Evolutionary conservation across 441 rosid species (phyloP).

Genomic region (Cnidoscolus chayamansa): DNA sequence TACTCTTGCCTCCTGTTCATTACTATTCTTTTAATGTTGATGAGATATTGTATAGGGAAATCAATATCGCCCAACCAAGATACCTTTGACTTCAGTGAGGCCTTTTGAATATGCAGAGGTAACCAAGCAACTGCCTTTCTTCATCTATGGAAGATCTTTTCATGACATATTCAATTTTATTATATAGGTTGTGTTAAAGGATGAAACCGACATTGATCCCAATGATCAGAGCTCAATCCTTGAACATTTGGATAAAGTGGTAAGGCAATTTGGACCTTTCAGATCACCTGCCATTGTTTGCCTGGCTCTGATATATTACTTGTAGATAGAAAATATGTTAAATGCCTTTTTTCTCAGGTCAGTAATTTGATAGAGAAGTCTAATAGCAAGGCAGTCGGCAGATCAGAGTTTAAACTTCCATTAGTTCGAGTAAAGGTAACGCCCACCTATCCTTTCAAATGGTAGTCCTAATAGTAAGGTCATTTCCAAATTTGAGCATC

Average conservation of each 20-base stretch:
- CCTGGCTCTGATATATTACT: slow-evolving; percentile 1
- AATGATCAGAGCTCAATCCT: slow-evolving; percentile 93
- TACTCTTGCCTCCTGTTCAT: slow-evolving; percentile 18
- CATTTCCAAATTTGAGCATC: slow-evolving; percentile 8
- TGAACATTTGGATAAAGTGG: slow-evolving; percentile 93
- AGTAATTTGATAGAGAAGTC: slow-evolving; percentile 76
- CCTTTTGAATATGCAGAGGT: slow-evolving; percentile 97
- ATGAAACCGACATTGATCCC: slow-evolving; percentile 79
- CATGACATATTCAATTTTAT: slow-evolving; percentile 28
- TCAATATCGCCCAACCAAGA: slow-evolving; percentile 97
- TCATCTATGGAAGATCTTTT: slow-evolving; percentile 15
- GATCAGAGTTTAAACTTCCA: slow-evolving; percentile 79
- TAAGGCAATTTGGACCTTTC: slow-evolving; percentile 24
- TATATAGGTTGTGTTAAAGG: slow-evolving; percentile 81
- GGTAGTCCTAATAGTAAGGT: neutral
- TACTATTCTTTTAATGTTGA: slow-evolving; percentile 6
- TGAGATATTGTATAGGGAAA: slow-evolving; percentile 52
- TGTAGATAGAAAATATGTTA: slow-evolving; percentile 11
- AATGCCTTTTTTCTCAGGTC: slow-evolving; percentile 44
- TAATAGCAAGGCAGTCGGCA: slow-evolving; percentile 46
- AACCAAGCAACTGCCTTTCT: slow-evolving; percentile 16
- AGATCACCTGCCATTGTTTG: slow-evolving; percentile 18
- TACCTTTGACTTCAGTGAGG: slow-evolving; percentile 91
- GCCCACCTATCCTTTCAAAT: slow-evolving; percentile 12
- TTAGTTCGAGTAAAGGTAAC: slow-evolving; percentile 83